Base-by-base conservation (phyloP, 208 protist species). In the Balamuthia mandrillaris region DNA sequence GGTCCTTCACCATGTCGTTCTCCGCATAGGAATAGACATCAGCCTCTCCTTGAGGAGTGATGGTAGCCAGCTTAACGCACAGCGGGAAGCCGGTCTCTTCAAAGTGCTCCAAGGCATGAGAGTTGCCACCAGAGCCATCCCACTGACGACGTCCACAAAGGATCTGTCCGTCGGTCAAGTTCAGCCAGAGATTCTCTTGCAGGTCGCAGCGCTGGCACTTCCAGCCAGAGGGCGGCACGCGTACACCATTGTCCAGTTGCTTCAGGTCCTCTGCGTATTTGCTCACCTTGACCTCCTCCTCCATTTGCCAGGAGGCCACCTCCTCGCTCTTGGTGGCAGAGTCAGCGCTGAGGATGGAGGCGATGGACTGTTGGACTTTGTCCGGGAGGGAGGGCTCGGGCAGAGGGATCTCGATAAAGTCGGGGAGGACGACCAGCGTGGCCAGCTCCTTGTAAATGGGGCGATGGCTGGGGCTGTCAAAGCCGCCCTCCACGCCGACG, bases 21-120 rank as follows among this genome's bases (percentile, higher is more conserved):
- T 96, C 96, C 10, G 75, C 78, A 87, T 99, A 99, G 83, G 94
- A 98, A 58, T 90, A 95, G 1, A 96, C 88, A 81, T 96, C 94
- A 24, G 86, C 52, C 90, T 51, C 41, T 21, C 92, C 93, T n/a
- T 96, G 89, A 1, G 92, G 37, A 3, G 89, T 92, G 78, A 99
- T 95, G 0, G 98, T 99, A 44, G 98, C 98, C 6, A 99, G 87
- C 92, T 99, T 99, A 9, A 98, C 96, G 44, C 90, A 91, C 6
- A 97, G 85, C 14, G 96, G 96, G 90, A 98, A 96, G 6, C 58
- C 44, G 1, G 93, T 96, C 29, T 90, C 82, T 0, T 96, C 94
- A 83, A 81, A 95, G 66, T 94, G 90, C 6, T 95, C 86, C 21
- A 98, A 81, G 0, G 96, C 98, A 89, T 99, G 97, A 5, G 91